These are phyloP conservation scores for Chrysosporium queenslandicum DNA, from an alignment of 2,329 filamentous ascomycete species.

Conservation along the genomic window DNA sequence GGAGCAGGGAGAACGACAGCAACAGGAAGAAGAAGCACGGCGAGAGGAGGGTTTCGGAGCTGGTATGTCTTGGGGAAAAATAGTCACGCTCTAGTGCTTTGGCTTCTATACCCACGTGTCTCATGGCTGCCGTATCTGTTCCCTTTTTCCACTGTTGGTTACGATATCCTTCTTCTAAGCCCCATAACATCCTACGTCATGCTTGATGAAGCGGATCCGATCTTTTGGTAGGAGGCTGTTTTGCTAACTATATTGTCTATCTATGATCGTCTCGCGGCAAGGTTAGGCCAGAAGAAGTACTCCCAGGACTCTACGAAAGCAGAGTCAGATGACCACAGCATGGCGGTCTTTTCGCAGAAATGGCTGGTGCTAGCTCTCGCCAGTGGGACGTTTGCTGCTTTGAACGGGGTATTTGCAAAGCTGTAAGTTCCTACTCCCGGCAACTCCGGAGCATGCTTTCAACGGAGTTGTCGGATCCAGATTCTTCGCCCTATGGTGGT, in stretches of 20 bases:
- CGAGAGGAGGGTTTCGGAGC: not conserved
- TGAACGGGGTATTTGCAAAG: conserved; percentile 59
- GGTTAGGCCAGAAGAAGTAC: not conserved
- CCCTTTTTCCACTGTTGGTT: too few species aligned
- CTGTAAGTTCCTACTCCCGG: conserved; percentile 46
- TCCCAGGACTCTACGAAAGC: not conserved
- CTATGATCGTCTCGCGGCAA: not conserved
- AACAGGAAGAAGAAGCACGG: too few species aligned
- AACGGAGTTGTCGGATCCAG: too few species aligned
- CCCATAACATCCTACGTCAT: too few species aligned
- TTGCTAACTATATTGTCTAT: not conserved
- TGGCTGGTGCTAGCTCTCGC: conserved; percentile 50
- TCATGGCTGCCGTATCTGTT: too few species aligned
- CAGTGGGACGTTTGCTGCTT: conserved; percentile 53
- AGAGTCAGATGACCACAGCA: not conserved
- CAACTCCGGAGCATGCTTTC: too few species aligned
- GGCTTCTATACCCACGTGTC: too few species aligned
- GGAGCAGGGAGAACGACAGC: not conserved
- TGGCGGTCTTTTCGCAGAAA: conserved; percentile 15
- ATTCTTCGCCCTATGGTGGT: too few species aligned
- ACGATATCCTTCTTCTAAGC: too few species aligned
- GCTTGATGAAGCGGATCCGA: too few species aligned
- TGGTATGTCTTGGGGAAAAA: conserved; percentile 3
- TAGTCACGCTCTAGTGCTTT: not conserved
- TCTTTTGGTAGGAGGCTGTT: not conserved